Evolutionary conservation across 441 rosid species (phyloP), one percentile per base, ranked within the genome.

Genomic region (Eruca vesicaria): DNA sequence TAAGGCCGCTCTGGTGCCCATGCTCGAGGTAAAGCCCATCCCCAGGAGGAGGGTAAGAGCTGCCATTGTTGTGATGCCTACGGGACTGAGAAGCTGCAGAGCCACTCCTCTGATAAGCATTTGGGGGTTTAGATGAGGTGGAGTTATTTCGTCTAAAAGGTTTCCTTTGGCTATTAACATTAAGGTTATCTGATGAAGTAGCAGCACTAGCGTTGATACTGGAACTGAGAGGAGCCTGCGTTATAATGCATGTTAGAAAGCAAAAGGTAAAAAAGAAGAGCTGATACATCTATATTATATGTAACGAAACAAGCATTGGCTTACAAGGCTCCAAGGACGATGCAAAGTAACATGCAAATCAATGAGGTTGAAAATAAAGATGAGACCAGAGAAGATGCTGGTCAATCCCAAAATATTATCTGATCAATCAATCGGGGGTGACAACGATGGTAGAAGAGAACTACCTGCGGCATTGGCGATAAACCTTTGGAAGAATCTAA

Each of bases 1-100:
- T 84, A 31, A 93, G 82, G 69, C 83, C 81, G 14, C 76, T 89
- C 57, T 88, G 93, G 79, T 85, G 86, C 2, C 81, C 75, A 83
- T 88, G 93, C 33, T 91, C 96, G 14, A 84, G 89, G 73, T 61
- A 62, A 74, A n/a, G 14, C 7, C 50, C 50, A 43, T 43, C 50
- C 8, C 18, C 50, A 43, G 50, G 50, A 43, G 50, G 50, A 43
- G 67, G 75, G 53, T 76, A 69, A 20, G 79, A 63, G 71, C 12
- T 55, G 58, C 7, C 61, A n/a, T n/a, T n/a, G 60, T 69, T 76
- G 48, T 71, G 75, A 15, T 31, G 66, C 76, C 72, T 65, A 55
- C 72, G 80, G 63, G 50, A 33, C 8, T 43, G 71, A 1, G 45
- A 14, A 52, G 56, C 5, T 43, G 71, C 71, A 7, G 75, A 63